These are phyloP conservation scores for Phialemoniopsis sp. DNA, from an alignment of 2,329 filamentous ascomycete genomes.

Conservation along the genomic window DNA sequence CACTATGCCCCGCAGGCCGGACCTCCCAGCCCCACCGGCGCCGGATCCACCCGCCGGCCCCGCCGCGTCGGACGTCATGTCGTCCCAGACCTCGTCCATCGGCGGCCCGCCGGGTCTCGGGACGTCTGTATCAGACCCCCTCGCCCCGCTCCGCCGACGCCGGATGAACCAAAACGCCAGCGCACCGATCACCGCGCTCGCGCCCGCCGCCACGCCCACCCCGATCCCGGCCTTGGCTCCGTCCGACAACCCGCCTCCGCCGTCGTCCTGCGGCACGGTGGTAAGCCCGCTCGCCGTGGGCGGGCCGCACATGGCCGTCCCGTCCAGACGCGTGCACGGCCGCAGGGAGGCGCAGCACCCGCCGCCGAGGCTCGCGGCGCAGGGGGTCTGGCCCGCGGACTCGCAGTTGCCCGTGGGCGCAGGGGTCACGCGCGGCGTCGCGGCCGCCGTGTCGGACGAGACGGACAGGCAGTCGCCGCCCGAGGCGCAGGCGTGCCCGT, in stretches of 20 bases:
- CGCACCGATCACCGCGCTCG: conserved; percentile 33
- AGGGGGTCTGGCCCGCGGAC: conserved; percentile 33
- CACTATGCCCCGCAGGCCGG: conserved; percentile 21
- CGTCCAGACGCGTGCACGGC: conserved; percentile 32
- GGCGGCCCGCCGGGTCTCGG: background rate
- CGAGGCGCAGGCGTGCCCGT: conserved; percentile 35
- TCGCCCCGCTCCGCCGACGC: conserved; percentile 24
- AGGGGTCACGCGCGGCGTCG: conserved; percentile 22
- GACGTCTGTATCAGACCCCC: conserved; percentile 9
- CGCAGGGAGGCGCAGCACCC: conserved; percentile 46
- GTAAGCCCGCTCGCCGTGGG: conserved; percentile 20
- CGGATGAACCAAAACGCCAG: conserved; percentile 43
- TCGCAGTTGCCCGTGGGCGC: conserved; percentile 30
- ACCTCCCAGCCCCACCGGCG: conserved; percentile 5
- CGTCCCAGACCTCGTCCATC: too few species aligned
- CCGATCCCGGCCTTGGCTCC: conserved; percentile 56
- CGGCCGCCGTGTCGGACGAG: conserved; percentile 7
- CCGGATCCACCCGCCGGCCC: conserved; percentile 7
- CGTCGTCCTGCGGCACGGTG: conserved; percentile 4
- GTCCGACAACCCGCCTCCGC: conserved; percentile 28
- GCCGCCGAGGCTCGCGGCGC: conserved; percentile 31
- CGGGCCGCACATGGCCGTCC: conserved; percentile 32
- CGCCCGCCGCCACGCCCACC: conserved; percentile 42
- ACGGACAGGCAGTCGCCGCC: conserved; percentile 27
- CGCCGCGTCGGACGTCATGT: background rate